Evolutionary conservation across 805 yeast species (phyloP).

Genomic region (Spathaspora passalidarum): DNA sequence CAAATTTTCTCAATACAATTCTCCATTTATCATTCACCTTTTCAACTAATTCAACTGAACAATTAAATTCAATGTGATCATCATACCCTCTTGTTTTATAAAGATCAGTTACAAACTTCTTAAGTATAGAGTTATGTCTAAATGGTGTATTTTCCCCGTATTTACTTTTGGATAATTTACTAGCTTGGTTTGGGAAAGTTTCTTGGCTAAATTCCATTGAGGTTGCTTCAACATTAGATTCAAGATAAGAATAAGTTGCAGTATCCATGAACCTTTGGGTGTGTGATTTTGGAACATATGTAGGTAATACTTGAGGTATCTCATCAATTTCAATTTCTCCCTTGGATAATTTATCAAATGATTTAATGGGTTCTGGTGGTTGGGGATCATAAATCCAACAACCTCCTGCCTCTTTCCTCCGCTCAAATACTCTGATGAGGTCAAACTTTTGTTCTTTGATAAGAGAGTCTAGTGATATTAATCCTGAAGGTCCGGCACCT

Average conservation of each 20-base stretch:
- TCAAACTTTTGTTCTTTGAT: constrained; percentile 46
- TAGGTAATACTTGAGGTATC: constrained; percentile 14
- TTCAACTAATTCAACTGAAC: constrained; percentile 8
- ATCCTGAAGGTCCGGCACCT: constrained; percentile 79
- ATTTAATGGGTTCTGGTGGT: background rate
- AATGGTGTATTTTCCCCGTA: constrained; percentile 61
- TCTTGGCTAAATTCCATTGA: constrained; percentile 56
- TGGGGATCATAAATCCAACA: constrained; percentile 50
- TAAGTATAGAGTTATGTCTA: constrained; percentile 39
- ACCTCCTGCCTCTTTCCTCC: constrained; percentile 65
- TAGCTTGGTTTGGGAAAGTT: constrained; percentile 23
- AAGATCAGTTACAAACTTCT: constrained; percentile 8
- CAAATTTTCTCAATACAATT: constrained; percentile 9
- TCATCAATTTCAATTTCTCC: constrained; percentile 27
- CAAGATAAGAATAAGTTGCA: constrained; percentile 58
- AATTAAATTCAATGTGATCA: constrained; percentile 11
- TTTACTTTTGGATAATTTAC: constrained; percentile 55
- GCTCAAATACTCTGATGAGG: constrained; percentile 56
- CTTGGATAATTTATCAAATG: constrained; percentile 24
- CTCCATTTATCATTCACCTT: constrained; percentile 15
- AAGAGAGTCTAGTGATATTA: constrained; percentile 64
- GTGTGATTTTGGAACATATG: constrained; percentile 16
- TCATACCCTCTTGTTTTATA: background rate
- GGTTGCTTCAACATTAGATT: constrained; percentile 63
- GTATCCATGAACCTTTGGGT: constrained; percentile 16